Conservation (phyloP, 1,139 yeast species). For the Yamadazyma atmosphaerica region DNA sequence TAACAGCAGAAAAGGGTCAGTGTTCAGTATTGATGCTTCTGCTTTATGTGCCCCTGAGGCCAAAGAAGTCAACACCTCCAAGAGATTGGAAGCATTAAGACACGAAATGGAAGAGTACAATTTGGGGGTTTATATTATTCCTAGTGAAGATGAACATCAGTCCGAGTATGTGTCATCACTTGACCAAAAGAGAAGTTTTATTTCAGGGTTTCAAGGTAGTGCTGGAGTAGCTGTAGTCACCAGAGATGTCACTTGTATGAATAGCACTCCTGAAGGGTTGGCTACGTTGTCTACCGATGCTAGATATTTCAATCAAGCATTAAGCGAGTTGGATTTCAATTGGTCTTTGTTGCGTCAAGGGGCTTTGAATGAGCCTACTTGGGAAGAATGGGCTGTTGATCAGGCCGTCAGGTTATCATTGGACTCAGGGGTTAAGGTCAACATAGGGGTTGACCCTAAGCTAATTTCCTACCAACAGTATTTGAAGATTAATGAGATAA, state of each 20-base stretch:
- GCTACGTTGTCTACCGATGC: constrained; percentile 94
- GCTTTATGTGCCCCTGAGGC: constrained; percentile 45
- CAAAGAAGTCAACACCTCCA: constrained; percentile 56
- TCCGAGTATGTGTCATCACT: constrained; percentile 80
- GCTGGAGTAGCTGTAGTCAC: constrained; percentile 93
- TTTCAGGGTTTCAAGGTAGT: constrained; percentile 90
- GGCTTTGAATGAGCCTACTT: constrained; percentile 66
- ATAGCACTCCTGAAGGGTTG: constrained; percentile 58
- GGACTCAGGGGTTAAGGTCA: constrained; percentile 42
- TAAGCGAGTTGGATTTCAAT: constrained; percentile 80
- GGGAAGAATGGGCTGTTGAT: constrained; percentile 83
- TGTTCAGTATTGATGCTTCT: constrained; percentile 49
- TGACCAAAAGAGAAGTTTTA: constrained; percentile 84
- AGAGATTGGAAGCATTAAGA: constrained; percentile 64
- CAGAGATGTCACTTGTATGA: constrained; percentile 61
- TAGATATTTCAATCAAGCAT: constrained; percentile 89
- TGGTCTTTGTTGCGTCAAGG: constrained; percentile 89
- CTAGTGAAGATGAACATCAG: constrained; percentile 94
- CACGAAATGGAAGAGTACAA: constrained; percentile 61
- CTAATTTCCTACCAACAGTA: constrained; percentile 53
- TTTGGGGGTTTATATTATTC: constrained; percentile 78
- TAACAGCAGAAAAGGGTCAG: constrained; percentile 45
- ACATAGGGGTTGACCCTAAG: constrained; percentile 59
- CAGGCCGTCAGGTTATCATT: constrained; percentile 57
- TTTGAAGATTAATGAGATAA: constrained; percentile 25